Evolutionary conservation across 176 grass and related monocot species (phyloP).

Genomic region (Thinopyrum elongatum): DNA sequence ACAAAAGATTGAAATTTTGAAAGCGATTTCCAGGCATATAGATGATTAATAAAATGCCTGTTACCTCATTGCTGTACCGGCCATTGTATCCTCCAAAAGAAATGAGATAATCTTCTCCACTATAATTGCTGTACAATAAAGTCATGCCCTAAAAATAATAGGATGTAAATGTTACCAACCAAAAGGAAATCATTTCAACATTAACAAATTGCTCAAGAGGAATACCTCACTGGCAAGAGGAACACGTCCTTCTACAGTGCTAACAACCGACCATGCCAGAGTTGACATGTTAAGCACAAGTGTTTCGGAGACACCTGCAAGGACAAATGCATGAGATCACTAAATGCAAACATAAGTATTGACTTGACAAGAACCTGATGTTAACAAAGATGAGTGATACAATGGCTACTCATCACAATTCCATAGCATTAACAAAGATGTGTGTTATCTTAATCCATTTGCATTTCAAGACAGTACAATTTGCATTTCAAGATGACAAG

Average conservation of each 20-base stretch:
- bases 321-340: constrained; percentile 19
- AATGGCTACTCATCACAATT: background rate
- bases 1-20: constrained; percentile 1
- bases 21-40: constrained; percentile 22
- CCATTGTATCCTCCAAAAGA: constrained; percentile 99
- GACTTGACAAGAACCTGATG: constrained; percentile 21
- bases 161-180: constrained; percentile 34
- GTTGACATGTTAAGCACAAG: constrained; percentile 95
- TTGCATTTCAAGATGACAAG: background rate
- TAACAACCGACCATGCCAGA: constrained; percentile 90
- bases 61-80: constrained; percentile 90
- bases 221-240: constrained; percentile 97
- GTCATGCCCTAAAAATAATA: constrained; percentile 70
- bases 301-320: constrained; percentile 90
- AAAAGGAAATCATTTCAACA: constrained; percentile 30
- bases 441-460: background rate
- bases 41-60: constrained; percentile 21
- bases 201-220: constrained; percentile 29
- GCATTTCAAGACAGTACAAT: background rate
- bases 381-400: background rate
- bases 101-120: constrained; percentile 86
- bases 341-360: background rate
- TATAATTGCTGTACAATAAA: constrained; percentile 70
- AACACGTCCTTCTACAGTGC: constrained; percentile 78
- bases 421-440: background rate